A percentile compares a stretch with the other conserved stretches of the same genome.
phyloP scores from a whole-genome alignment of 345 rosid genomes.

The Abelmoschus esculentus region DNA sequence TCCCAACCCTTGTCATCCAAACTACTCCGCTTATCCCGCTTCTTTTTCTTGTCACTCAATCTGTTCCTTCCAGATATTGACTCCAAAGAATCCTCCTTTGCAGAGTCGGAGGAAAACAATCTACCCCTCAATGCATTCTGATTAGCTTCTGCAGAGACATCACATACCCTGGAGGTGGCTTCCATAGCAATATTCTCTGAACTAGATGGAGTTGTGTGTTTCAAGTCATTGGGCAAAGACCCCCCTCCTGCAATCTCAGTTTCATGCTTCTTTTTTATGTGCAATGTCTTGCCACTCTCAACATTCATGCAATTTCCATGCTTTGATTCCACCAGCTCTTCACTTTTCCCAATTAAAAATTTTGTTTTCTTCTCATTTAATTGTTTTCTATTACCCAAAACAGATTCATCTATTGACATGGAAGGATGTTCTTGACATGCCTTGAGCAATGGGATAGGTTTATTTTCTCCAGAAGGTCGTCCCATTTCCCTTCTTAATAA shows the following conservation, averaged over 20 bases:
- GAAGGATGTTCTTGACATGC: conserved; percentile 22
- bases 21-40: conserved; percentile 15
- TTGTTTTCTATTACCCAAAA: conserved; percentile 20
- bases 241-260: conserved; percentile 12
- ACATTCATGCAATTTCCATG: neutral
- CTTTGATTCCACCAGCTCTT: conserved; percentile 16
- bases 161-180: conserved; percentile 17
- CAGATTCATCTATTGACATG: conserved; percentile 21
- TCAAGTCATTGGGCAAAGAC: conserved; percentile 9
- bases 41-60: conserved; percentile 21
- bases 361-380: conserved; percentile 28
- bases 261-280: conserved; percentile 15
- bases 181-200: conserved; percentile 13
- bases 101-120: conserved; percentile 13
- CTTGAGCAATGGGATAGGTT: conserved; percentile 16
- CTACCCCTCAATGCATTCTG: conserved; percentile 13
- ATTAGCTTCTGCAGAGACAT: conserved; percentile 15
- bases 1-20: conserved; percentile 20
- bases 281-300: conserved; percentile 6
- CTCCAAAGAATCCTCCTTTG: conserved; percentile 24
- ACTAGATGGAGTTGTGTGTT: conserved; percentile 12
- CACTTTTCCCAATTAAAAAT: conserved; percentile 20
- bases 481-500: conserved; percentile 28
- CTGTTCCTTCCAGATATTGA: conserved; percentile 21
- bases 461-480: conserved; percentile 11